Evolutionary conservation across 805 yeast species (phyloP).

Genomic region (Helenozyma baotianmanensis): DNA sequence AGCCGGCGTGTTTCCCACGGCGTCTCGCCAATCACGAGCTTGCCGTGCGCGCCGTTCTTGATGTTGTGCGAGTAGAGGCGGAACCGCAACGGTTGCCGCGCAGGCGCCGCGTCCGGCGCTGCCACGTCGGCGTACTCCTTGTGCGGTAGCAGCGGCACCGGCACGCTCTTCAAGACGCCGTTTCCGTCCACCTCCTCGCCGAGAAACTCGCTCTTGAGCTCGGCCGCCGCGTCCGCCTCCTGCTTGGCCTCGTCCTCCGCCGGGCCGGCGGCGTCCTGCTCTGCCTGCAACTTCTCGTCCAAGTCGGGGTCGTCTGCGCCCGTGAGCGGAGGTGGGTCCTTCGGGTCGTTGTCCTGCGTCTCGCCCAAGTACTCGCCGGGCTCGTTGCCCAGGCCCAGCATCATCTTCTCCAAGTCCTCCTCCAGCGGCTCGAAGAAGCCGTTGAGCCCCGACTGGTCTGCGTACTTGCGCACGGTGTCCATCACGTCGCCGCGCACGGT

Average conservation of each 20-base stretch:
- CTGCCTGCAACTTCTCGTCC: constrained; percentile 8
- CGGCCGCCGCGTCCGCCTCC: background rate
- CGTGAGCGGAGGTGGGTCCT: constrained; percentile 14
- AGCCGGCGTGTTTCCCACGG: constrained; percentile 22
- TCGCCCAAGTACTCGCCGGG: constrained; percentile 23
- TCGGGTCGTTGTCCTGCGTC: constrained; percentile 14
- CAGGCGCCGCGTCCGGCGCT: constrained; percentile 6
- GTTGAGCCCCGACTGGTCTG: constrained; percentile 2
- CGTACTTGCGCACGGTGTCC: background rate
- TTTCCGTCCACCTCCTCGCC: constrained; percentile 1
- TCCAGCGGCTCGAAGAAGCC: constrained; percentile 3
- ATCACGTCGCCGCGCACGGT: constrained; percentile 1
- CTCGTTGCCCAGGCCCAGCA: background rate
- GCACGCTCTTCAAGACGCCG: background rate
- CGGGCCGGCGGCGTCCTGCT: constrained; percentile 3
- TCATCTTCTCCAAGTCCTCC: background rate
- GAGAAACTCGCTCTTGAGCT: background rate
- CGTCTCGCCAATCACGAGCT: constrained; percentile 22
- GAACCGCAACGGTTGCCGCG: constrained; percentile 16
- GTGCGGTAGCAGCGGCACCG: background rate
- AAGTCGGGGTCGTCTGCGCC: constrained; percentile 15
- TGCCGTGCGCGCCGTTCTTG: constrained; percentile 25
- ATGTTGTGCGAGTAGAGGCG: constrained; percentile 35
- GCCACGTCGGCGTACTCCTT: constrained; percentile 12
- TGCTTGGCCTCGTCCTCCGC: constrained; percentile 5